These are phyloP conservation scores for Lycium ferocissimum DNA, from an alignment of 257 asterid species.

Conservation along the genomic window DNA sequence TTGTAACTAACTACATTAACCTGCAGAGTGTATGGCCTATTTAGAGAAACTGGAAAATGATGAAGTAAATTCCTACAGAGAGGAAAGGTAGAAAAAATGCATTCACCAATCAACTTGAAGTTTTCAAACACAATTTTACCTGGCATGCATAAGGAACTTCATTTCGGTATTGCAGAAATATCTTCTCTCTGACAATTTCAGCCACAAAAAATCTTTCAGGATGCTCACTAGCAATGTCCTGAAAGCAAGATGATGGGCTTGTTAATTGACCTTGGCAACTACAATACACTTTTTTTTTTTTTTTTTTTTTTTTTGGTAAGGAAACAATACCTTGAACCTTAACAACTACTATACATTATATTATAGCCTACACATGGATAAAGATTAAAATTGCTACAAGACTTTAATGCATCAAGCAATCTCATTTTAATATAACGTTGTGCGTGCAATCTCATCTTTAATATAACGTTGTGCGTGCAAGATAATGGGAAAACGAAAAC, in stretches of 20 bases:
- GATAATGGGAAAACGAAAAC: not conserved
- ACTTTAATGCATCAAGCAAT: not conserved
- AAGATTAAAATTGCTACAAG: conserved; percentile 8
- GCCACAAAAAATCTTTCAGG: conserved; percentile 95
- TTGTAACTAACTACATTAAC: conserved; percentile 86
- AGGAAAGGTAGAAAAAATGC: not conserved
- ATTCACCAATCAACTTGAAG: not conserved
- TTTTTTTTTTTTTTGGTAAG: too few relatives aligned
- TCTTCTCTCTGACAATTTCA: conserved; percentile 93
- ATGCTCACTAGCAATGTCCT: conserved; percentile 97
- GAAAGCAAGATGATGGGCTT: conserved; percentile 35
- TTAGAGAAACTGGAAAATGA: conserved; percentile 5
- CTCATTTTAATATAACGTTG: not conserved
- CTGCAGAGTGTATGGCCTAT: conserved; percentile 38
- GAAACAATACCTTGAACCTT: too few relatives aligned
- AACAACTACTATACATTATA: not conserved
- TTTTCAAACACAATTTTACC: conserved; percentile 46
- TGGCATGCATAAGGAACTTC: conserved; percentile 99
- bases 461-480: not conserved
- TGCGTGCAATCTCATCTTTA: not conserved
- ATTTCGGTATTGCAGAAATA: conserved; percentile 85
- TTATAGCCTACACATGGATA: not conserved
- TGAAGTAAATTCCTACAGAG: not conserved
- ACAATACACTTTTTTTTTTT: not conserved
- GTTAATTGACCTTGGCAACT: conserved; percentile 14